phyloP scores from a whole-genome alignment of 768 basidiomycete species.

The Antrodiella citrinella region DNA sequence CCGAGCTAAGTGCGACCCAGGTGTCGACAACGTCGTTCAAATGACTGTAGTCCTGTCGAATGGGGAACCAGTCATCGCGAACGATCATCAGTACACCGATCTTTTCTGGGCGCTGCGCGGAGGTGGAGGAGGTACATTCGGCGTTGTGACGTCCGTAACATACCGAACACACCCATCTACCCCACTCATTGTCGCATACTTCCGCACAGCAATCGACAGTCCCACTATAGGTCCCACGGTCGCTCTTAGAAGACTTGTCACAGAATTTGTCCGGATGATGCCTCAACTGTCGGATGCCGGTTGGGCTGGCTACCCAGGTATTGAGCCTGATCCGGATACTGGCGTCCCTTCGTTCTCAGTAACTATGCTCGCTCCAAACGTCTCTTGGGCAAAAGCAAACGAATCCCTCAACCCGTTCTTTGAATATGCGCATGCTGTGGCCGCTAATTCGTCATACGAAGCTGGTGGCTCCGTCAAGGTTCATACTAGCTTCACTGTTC shows the following conservation, averaged over 20 bases:
- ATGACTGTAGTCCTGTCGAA: constrained; percentile 36
- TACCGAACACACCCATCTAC: constrained; percentile 33
- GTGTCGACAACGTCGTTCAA: constrained; percentile 40
- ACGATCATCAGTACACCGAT: constrained; percentile 32
- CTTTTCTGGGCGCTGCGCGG: constrained; percentile 50
- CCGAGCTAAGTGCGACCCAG: constrained; percentile 14
- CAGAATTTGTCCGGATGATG: constrained; percentile 27
- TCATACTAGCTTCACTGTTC: constrained; percentile 9
- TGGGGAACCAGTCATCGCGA: constrained; percentile 32
- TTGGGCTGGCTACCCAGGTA: constrained; percentile 21
- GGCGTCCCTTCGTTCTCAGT: constrained; percentile 12
- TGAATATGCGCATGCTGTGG: constrained; percentile 19
- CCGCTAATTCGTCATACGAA: constrained; percentile 5
- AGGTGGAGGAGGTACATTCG: constrained; percentile 43
- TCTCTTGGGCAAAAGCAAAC: constrained; percentile 27
- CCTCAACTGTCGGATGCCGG: constrained; percentile 32
- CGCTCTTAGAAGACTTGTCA: constrained; percentile 22
- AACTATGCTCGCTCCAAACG: constrained; percentile 26
- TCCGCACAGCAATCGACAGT: constrained; percentile 8
- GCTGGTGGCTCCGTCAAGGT: constrained; percentile 15
- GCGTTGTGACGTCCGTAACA: constrained; percentile 38
- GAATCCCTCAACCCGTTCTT: constrained; percentile 28
- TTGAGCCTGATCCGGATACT: neutral
- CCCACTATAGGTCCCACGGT: constrained; percentile 9
- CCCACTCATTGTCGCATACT: constrained; percentile 24